Conservation (phyloP, 2,329 filamentous ascomycete species). For the Zasmidium cellare region DNA sequence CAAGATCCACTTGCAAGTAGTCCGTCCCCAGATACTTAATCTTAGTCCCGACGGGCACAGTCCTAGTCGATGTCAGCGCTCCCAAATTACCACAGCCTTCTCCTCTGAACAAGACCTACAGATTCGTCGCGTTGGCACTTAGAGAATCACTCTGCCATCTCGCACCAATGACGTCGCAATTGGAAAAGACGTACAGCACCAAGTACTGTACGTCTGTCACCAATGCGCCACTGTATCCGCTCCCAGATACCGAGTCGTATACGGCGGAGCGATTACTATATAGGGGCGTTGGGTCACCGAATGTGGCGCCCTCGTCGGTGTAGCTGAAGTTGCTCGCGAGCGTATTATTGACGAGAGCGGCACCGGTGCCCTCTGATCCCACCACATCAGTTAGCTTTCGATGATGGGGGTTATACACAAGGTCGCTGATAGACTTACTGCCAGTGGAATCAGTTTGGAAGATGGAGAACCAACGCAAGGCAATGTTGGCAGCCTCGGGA, state of each 20-base stretch:
- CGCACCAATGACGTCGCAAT: slow-evolving; percentile 10
- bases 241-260: slow-evolving; percentile 5
- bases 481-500: slow-evolving; percentile 13
- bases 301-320: slow-evolving; percentile 12
- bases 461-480: slow-evolving; percentile 13
- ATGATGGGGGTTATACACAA: too few relatives aligned
- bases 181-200: slow-evolving; percentile 4
- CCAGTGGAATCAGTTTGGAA: slow-evolving; percentile 15
- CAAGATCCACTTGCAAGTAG: slow-evolving; percentile 13
- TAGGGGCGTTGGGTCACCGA: slow-evolving; percentile 9
- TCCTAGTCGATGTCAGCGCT: not conserved
- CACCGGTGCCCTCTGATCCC: slow-evolving; percentile 12
- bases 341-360: slow-evolving; percentile 9
- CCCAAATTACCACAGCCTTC: not conserved
- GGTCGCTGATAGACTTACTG: too few relatives aligned
- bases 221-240: slow-evolving; percentile 3
- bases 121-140: slow-evolving; percentile 11
- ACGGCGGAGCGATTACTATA: slow-evolving; percentile 8
- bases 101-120: not conserved
- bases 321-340: slow-evolving; percentile 8
- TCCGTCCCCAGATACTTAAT: slow-evolving; percentile 11
- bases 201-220: slow-evolving; percentile 12
- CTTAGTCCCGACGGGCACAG: slow-evolving; percentile 9
- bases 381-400: too few relatives aligned
- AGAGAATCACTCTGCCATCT: slow-evolving; percentile 7